Percentiles rank a stretch among this genome's conserved stretches.
Evolutionary conservation across 1,284 basidiomycete species (phyloP).

Genomic region (Cryptococcus sp.): DNA sequence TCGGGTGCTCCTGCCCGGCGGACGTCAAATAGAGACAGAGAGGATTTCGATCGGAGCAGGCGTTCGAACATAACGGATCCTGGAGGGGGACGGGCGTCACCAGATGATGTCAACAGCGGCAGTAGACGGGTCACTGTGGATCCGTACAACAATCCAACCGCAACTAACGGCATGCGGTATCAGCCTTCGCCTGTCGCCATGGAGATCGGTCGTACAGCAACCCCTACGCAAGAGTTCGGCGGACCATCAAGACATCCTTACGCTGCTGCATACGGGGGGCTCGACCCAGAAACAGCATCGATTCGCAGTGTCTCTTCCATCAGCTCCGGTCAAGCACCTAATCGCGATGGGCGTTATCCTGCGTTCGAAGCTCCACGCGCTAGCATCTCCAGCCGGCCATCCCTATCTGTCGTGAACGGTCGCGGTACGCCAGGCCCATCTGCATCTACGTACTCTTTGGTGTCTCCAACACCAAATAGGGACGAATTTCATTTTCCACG

Average conservation of each 20-base stretch:
- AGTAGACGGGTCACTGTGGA: too few relatives aligned
- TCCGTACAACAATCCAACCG: conserved; percentile 3
- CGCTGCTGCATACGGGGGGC: conserved; percentile 18
- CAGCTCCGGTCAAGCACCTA: conserved; percentile 14
- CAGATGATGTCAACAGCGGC: conserved; percentile 5
- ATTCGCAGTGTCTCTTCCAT: conserved; percentile 35
- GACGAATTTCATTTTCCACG: conserved; percentile 73
- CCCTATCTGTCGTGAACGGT: conserved; percentile 5
- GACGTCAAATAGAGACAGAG: conserved; percentile 9
- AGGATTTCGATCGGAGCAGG: conserved; percentile 10
- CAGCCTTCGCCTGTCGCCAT: conserved; percentile 19
- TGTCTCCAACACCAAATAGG: conserved; percentile 14
- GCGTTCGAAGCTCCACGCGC: conserved; percentile 17
- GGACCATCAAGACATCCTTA: conserved; percentile 26
- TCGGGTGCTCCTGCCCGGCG: conserved; percentile 17
- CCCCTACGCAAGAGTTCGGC: conserved; percentile 31
- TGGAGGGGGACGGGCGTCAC: conserved; percentile 10
- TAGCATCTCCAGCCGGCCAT: conserved; percentile 10
- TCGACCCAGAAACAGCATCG: conserved; percentile 40
- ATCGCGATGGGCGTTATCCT: conserved; percentile 44
- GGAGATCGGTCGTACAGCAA: conserved; percentile 7
- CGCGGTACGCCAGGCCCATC: conserved; percentile 20
- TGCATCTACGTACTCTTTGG: conserved; percentile 12
- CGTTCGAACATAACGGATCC: conserved; percentile 20
- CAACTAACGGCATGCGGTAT: conserved; percentile 22